These are phyloP conservation scores for Picochlorum sp. DNA, from an alignment of 139 green algal species.

Conservation along the genomic window DNA sequence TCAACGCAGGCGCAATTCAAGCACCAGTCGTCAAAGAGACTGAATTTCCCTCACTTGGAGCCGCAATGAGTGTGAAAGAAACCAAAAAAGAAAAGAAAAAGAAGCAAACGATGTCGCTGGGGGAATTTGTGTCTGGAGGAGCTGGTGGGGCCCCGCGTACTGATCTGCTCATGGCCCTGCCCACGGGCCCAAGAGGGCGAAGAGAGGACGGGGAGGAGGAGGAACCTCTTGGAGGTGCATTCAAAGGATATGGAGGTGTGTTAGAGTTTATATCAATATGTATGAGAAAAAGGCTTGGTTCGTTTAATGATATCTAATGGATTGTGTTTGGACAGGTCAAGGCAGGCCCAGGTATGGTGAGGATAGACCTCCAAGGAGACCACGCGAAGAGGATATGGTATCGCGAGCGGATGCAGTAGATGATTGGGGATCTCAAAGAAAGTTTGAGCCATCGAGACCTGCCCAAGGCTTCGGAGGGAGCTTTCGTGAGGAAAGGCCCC, in stretches of 20 bases:
- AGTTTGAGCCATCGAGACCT: conserved; percentile 32
- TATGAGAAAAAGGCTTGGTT: no score
- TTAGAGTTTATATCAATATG: no score
- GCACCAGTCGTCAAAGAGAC: conserved; percentile 14
- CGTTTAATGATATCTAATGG: no score
- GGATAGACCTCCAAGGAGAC: background rate
- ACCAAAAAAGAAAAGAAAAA: conserved; percentile 61
- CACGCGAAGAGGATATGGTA: conserved; percentile 23
- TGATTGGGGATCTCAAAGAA: conserved; percentile 63
- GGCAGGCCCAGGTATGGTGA: background rate
- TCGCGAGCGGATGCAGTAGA: conserved; percentile 61
- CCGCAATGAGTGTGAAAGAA: conserved; percentile 32
- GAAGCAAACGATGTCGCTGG: conserved; percentile 46
- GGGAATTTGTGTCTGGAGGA: conserved; percentile 42
- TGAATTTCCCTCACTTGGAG: conserved; percentile 56
- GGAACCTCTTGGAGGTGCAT: conserved; percentile 50
- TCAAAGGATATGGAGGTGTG: conserved; percentile 51
- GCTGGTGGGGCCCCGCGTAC: background rate
- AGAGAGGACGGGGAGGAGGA: conserved; percentile 31
- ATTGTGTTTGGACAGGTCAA: no score
- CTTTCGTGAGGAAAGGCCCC: conserved; percentile 21
- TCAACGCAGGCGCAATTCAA: background rate
- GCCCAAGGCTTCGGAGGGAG: conserved; percentile 15
- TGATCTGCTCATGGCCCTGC: conserved; percentile 23
- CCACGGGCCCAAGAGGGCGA: conserved; percentile 37